These are phyloP conservation scores for Penicillium herquei DNA, from an alignment of 495 filamentous ascomycete species.

Conservation along the genomic window DNA sequence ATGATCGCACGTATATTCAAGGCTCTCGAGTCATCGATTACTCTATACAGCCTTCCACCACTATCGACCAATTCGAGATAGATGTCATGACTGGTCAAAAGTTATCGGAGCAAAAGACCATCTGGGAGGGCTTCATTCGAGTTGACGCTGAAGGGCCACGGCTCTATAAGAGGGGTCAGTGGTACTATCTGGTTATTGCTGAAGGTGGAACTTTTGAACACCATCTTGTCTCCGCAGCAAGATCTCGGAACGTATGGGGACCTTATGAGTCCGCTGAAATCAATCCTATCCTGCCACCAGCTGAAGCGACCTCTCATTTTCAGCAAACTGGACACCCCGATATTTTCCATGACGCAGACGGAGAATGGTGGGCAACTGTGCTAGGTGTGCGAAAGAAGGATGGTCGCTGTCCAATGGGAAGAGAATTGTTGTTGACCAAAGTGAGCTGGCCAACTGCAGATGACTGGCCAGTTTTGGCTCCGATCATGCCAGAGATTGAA, in stretches of 20 bases:
- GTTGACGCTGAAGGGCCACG: conserved; percentile 51
- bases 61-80: conserved; percentile 24
- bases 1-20: conserved; percentile 24
- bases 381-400: neutral
- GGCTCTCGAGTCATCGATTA: conserved; percentile 2
- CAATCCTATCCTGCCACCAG: neutral
- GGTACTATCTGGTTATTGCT: neutral
- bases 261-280: neutral
- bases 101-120: conserved; percentile 19
- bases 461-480: too few relatives aligned
- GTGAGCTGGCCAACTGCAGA: too few relatives aligned
- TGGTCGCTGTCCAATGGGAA: neutral
- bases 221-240: neutral
- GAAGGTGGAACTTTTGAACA: neutral
- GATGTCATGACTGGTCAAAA: conserved; percentile 20
- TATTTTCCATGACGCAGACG: neutral
- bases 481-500: too few relatives aligned
- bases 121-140: conserved; percentile 52
- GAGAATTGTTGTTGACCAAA: neutral
- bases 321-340: neutral
- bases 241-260: neutral
- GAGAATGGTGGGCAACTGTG: neutral
- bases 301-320: neutral
- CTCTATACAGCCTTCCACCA: conserved; percentile 10
- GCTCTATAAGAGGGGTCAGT: neutral